Conservation (phyloP, 2,329 filamentous ascomycete species). For the Hypoxylon sp. region DNA sequence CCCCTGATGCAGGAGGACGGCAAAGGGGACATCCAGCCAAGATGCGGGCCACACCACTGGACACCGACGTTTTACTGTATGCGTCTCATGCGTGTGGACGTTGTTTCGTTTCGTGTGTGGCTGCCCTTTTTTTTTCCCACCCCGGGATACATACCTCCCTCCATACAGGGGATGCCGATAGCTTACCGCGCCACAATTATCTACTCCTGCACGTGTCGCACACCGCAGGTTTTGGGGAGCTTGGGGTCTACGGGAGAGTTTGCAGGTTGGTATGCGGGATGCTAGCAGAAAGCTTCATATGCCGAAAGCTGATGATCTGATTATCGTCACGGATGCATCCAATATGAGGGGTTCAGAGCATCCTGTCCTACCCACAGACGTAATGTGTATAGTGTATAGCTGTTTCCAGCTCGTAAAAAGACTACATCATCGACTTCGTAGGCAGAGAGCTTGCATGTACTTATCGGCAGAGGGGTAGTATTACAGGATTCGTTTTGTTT, state of each 20-base stretch:
- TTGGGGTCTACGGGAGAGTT: background rate
- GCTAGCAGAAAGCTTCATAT: constrained; percentile 14
- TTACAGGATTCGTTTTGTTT: constrained; percentile 37
- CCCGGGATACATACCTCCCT: background rate
- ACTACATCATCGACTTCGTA: constrained; percentile 4
- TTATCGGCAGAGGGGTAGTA: constrained; percentile 31
- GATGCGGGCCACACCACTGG: background rate
- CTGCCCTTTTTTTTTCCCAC: background rate
- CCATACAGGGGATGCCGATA: background rate
- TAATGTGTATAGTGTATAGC: constrained; percentile 13
- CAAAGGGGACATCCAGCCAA: constrained; percentile 1
- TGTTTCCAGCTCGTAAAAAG: background rate
- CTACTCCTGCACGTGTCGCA: constrained; percentile 27
- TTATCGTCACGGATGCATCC: constrained; percentile 34
- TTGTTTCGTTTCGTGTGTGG: constrained; percentile 43
- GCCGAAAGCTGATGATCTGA: constrained; percentile 38
- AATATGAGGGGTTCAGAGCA: constrained; percentile 22
- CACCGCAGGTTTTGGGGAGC: constrained; percentile 12
- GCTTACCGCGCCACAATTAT: constrained; percentile 12
- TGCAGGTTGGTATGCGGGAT: constrained; percentile 8
- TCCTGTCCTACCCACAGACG: constrained; percentile 4
- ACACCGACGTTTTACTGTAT: constrained; percentile 23
- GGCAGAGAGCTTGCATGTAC: constrained; percentile 14
- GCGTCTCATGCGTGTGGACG: constrained; percentile 19
- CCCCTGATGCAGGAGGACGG: constrained; percentile 35